Conservation (phyloP, 2,329 filamentous ascomycete species). For the Colletotrichum scovillei region DNA sequence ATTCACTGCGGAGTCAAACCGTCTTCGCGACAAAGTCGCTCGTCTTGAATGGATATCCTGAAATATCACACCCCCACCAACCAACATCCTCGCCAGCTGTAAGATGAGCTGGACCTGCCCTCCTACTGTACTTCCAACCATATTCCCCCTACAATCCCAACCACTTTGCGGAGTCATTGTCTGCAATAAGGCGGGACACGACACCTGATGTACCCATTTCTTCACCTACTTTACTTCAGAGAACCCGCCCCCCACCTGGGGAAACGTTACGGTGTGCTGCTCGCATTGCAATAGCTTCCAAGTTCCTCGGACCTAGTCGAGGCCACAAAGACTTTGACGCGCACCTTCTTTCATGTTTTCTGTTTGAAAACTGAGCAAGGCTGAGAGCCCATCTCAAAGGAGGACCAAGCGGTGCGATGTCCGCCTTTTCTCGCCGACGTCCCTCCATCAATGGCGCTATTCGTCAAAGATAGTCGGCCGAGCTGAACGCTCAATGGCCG, state of each 20-base stretch:
- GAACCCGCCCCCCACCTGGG: background rate
- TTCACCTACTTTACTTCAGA: constrained; percentile 8
- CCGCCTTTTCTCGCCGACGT: constrained; percentile 16
- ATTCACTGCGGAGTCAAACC: constrained; percentile 23
- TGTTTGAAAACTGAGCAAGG: background rate
- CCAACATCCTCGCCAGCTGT: constrained; percentile 27
- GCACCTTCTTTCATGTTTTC: constrained; percentile 7
- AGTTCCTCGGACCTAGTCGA: background rate
- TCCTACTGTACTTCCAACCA: background rate
- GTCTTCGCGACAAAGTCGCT: constrained; percentile 18
- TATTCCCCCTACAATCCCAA: background rate
- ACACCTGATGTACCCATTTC: constrained; percentile 9
- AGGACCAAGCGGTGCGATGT: constrained; percentile 2
- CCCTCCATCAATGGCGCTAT: background rate
- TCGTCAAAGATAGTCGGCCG: constrained; percentile 5
- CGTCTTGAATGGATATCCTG: constrained; percentile 26
- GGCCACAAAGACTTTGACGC: background rate
- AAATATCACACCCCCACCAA: constrained; percentile 30
- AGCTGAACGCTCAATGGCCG: constrained; percentile 11
- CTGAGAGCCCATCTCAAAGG: background rate
- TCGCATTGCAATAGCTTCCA: background rate
- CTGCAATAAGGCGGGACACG: background rate
- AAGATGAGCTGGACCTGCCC: constrained; percentile 26
- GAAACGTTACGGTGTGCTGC: background rate
- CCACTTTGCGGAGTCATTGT: background rate